Evolutionary conservation across 768 basidiomycete genomes (phyloP), one percentile per base, ranked within the genome.

Genomic region (Boletus insuetus): DNA sequence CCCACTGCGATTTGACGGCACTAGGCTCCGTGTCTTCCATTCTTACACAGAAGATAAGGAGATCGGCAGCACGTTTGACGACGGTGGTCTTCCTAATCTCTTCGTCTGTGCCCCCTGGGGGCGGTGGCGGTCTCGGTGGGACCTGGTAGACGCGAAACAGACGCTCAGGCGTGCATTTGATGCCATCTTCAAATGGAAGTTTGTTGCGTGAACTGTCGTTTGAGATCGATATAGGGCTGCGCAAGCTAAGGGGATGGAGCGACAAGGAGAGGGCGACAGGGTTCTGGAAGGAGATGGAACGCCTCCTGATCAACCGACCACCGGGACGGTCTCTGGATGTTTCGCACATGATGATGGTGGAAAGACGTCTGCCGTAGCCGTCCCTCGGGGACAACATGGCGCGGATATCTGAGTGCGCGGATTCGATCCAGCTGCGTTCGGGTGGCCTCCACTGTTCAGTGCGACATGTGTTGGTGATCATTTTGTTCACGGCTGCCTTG

Each of bases 321-420:
- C 10, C 13, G 7, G 51, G 41, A 13, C 6, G 26, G 5, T 44
- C 22, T 26, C 53, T 49, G 31, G 54, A 60, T 8, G 42, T 51
- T 29, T 68, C 65, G 59, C 67, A 65, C 53, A 68, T 54, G 54
- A 68, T 67, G 50, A 69, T 46, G 45, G 59, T 63, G 49, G 65
- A 8, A 20, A 48, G 55, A 24, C 57, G 65, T 2, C 20, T 1
- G 16, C 44, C 6, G 13, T 53, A 22, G 26, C 7, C 11, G 1
- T 56, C 51, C 40, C 43, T 63, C 8, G 67, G 44, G 26, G 57
- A 55, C 46, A 69, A 31, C 52, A 68, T 59, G 52, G 65, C 46
- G 16, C 67, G 65, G 47, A 68, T 60, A 17, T 67, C 67, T 6
- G 65, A 60, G 17, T 55, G 63, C 5, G 67, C 67, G 3, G 67